Evolutionary conservation across 306 rosid species (phyloP), one percentile per base, ranked within the genome.

Genomic region (Prinsepia uniflora): DNA sequence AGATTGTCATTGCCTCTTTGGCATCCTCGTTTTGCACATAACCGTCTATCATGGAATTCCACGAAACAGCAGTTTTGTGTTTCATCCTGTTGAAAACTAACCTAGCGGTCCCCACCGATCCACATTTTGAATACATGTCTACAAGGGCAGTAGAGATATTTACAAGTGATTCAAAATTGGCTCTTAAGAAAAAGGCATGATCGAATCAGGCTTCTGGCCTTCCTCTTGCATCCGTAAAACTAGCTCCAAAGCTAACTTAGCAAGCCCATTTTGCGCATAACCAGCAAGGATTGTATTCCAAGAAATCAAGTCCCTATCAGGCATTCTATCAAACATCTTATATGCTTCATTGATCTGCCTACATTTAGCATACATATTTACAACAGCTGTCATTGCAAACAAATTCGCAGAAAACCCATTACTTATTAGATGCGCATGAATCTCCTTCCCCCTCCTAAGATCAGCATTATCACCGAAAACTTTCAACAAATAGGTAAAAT

Each of bases 301-400:
- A 42, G 86, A 88, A 65, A 93, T 96, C 83, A 86, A 76, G 72
- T 90, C 98, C 73, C 81, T 86, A 11, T 75, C 82, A 18, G 95
- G 94, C 98, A 89, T 88, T 88, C 95, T 88, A 62, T 81, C 96
- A 6, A 94, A 90, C 95, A 94, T 89, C 86, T 89, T 86, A 64
- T 82, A 72, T 0, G 98, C 97, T 10, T 90, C 92, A 57, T 70
- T 48, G 70, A 93, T 81, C 80, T 80, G 80, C 65, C 86, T 82
- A 53, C 98, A 90, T 39, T 93, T 93, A 0, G 92, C 96, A 67
- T 88, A 93, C 86, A 93, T 9, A 62, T 90, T 94, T 5, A 86
- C 89, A 36, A 94, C 92, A 6, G 90, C 81, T 19, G 98, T 94
- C 96, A 88, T 90, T 2, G 98, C 85, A 75, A 84, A 87, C 87